Evolutionary conservation across 768 basidiomycete species (phyloP), one percentile per base, ranked within the genome.

Genomic region (Daedaleopsis sinensis): DNA sequence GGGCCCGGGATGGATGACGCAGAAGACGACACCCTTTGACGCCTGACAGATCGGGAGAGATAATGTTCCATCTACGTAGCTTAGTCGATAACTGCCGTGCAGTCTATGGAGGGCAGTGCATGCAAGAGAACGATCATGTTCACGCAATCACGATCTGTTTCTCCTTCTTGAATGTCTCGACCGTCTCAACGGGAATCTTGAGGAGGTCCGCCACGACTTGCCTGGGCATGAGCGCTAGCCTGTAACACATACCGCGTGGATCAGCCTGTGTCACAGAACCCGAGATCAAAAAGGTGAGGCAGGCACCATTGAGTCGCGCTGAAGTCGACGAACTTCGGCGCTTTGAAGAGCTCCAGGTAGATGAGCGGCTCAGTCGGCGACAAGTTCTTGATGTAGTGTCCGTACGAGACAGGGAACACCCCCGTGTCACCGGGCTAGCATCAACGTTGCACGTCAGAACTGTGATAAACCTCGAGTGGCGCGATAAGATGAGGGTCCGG

Each of bases 271-370:
- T 12, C 15, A 18, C 7, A n/a, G 42, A 13, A n/a, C 5, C 32
- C 9, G 11, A 9, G 11, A 8, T 1, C 21, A 44, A 36, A 35
- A 10, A 12, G 9, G 10, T 43, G 24, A 2, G 2, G 32, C 2
- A 52, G 59, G 43, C 39, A 61, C 65, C 65, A 68, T 48, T 70
- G 69, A 3, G 67, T 67, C 8, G 67, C 69, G 44, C 64, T 67
- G 65, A 70, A 70, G 63, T 70, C 69, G 38, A 65, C 53, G 51
- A 65, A 70, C 39, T 61, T 58, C 15, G 55, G 57, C 36, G 69
- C 67, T 56, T 68, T 70, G 69, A 70, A 70, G 50, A 70, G 59
- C 49, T 68, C 69, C 43, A 70, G 61, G 63, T 56, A 70, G 61
- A 68, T 68, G 43, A 70, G 65, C 12, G 69, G 69, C 61, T 68